phyloP scores from a whole-genome alignment of 1,284 basidiomycete species.

The Volvariella volvacea region DNA sequence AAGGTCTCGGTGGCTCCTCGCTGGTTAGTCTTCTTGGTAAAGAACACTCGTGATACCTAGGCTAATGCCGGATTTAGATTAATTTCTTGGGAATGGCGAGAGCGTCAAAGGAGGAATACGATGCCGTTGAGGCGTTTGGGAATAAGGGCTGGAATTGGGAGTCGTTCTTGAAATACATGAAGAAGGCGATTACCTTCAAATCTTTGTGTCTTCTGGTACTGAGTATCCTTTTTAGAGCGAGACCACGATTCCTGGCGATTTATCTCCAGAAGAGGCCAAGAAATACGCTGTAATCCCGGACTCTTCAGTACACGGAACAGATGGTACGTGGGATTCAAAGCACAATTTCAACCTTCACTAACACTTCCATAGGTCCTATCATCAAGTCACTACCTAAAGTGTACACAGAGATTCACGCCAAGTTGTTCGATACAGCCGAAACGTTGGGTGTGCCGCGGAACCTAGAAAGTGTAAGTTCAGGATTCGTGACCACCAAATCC shows the following conservation, averaged over 20 bases:
- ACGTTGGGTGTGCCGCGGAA: constrained; percentile 8
- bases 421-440: constrained; percentile 10
- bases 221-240: background rate
- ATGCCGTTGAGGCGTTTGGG: constrained; percentile 12
- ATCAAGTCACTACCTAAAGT: constrained; percentile 10
- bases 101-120: constrained; percentile 6
- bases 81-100: constrained; percentile 10
- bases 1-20: constrained; percentile 14
- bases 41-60: background rate
- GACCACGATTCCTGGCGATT: constrained; percentile 1
- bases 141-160: constrained; percentile 16
- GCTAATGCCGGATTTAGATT: constrained; percentile 3
- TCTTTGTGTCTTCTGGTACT: constrained; percentile 4
- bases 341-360: background rate
- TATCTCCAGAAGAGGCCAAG: constrained; percentile 4
- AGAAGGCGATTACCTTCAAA: constrained; percentile 11
- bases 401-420: constrained; percentile 6
- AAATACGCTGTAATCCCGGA: constrained; percentile 3
- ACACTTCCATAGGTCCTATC: constrained; percentile 7
- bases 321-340: constrained; percentile 1
- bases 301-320: constrained; percentile 3
- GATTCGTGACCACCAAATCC: background rate
- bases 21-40: constrained; percentile 10
- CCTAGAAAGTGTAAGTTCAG: constrained; percentile 6
- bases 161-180: constrained; percentile 15